Evolutionary conservation across 2,329 filamentous ascomycete species (phyloP).

Genomic region (Acarospora socialis): DNA sequence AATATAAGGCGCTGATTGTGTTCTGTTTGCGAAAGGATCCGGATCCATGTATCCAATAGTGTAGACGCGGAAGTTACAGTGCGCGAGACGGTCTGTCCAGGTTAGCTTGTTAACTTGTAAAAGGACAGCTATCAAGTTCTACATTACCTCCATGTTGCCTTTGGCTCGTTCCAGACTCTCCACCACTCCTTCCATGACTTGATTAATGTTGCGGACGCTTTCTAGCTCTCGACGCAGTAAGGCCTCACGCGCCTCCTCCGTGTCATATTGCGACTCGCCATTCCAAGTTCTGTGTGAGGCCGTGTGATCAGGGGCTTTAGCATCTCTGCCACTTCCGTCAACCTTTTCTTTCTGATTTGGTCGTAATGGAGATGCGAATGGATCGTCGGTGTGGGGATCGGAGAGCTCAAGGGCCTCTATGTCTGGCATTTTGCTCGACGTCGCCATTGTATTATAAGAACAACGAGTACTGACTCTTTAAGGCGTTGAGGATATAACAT

Average conservation of each 20-base stretch:
- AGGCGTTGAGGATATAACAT: too few species aligned
- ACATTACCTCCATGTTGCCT: slow-evolving; percentile 36
- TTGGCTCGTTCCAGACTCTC: slow-evolving; percentile 32
- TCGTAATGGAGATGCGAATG: slow-evolving; percentile 42
- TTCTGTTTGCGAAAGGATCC: slow-evolving; percentile 91
- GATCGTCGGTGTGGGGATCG: slow-evolving; percentile 40
- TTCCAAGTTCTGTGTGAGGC: slow-evolving; percentile 25
- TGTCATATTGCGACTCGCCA: slow-evolving; percentile 43
- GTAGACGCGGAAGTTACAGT: slow-evolving; percentile 81
- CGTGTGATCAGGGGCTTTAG: slow-evolving; percentile 16
- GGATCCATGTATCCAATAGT: slow-evolving; percentile 86
- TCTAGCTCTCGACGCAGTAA: slow-evolving; percentile 66
- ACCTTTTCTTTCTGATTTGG: slow-evolving; percentile 21
- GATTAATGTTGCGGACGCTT: slow-evolving; percentile 73
- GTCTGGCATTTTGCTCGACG: slow-evolving; percentile 30
- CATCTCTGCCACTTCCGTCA: slow-evolving; percentile 8
- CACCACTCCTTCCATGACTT: slow-evolving; percentile 55
- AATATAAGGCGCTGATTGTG: slow-evolving; percentile 90
- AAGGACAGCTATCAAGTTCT: slow-evolving; percentile 11
- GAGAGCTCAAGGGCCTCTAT: slow-evolving; percentile 39
- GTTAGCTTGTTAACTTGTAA: slow-evolving; percentile 10
- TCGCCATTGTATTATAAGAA: too few species aligned
- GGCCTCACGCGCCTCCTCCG: slow-evolving; percentile 55
- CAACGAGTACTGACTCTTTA: too few species aligned
- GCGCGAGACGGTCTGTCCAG: slow-evolving; percentile 58